Evolutionary conservation across 2,329 filamentous ascomycete species (phyloP), one percentile per base, ranked within the genome.

Genomic region (Orbilia brochopaga): DNA sequence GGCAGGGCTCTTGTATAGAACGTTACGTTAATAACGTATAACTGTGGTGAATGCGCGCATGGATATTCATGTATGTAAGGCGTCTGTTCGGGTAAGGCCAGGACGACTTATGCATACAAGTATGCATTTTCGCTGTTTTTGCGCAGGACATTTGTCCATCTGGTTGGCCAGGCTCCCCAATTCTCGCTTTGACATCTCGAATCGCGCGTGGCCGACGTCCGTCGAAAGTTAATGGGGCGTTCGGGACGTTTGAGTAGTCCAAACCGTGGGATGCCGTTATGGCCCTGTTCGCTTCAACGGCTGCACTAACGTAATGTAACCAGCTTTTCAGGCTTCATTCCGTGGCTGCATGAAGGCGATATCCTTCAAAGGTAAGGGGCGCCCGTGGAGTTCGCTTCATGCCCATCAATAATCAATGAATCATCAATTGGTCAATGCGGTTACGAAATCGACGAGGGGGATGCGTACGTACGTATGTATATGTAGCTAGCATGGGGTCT

Each of bases 101-200:
- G 19, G 11, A 42, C n/a, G 5, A 5, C 44, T 48, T 48, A 48
- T 48, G 44, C 44, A 48, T 48, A n/a, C n/a, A n/a, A n/a, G n/a
- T n/a, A 23, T 48, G 44, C 44, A 48, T 48, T 48, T 11, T n/a
- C n/a, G n/a, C n/a, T n/a, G n/a, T n/a, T 48, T 21, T 48, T 48
- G 44, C 44, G 19, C 44, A 23, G 19, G 44, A 3, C 4, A 48
- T 19, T 44, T 17, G 40, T 17, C 40, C 40, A 13, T 44, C 27
- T 32, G 27, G 27, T 32, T 32, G 27, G 40, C 11, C 40, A 15
- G 15, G 11, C 8, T 23, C 2, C 44, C 8, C 44, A 48, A n/a
- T n/a, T n/a, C n/a, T n/a, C n/a, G n/a, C n/a, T n/a, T n/a, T 23
- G 19, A 15, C 40, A 44, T 44, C 8, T 23, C n/a, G 44, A 19